Percentiles rank a stretch among this genome's conserved stretches.
These are phyloP conservation scores for Barnettozyma botsteinii DNA, from an alignment of 805 yeast genomes.

Conservation along the genomic window DNA sequence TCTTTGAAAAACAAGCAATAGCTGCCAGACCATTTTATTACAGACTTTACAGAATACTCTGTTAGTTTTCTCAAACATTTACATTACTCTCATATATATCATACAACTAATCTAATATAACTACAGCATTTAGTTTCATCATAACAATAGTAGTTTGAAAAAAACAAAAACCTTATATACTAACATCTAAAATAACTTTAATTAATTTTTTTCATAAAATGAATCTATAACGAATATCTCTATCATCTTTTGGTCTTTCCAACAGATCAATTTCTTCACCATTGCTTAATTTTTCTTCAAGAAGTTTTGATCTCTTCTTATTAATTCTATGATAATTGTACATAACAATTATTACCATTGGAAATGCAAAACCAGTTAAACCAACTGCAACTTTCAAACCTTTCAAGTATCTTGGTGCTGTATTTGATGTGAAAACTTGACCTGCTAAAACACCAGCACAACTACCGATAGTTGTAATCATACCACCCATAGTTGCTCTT, in stretches of 20 bases:
- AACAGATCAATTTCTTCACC: conserved; percentile 8
- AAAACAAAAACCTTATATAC: no score
- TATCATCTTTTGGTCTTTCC: conserved; percentile 22
- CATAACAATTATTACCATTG: conserved; percentile 17
- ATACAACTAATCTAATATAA: no score
- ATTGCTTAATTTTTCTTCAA: conserved; percentile 11
- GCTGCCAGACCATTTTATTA: conserved; percentile 42
- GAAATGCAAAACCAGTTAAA: conserved; percentile 20
- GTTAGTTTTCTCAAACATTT: conserved; percentile 27
- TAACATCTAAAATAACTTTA: no score
- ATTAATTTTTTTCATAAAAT: conserved; percentile 1
- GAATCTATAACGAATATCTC: conserved; percentile 17
- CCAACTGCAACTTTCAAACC: conserved; percentile 26
- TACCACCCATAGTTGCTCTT: conserved; percentile 35
- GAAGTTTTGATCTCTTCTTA: conserved; percentile 10
- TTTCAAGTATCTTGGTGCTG: conserved; percentile 35
- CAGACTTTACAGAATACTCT: conserved; percentile 41
- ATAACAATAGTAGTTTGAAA: no score
- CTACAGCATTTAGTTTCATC: no score
- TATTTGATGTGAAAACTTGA: conserved; percentile 30
- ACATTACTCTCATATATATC: neutral
- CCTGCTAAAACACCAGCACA: conserved; percentile 35
- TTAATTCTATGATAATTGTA: conserved; percentile 16
- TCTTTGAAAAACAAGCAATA: conserved; percentile 49
- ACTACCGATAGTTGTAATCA: conserved; percentile 32